Conservation (phyloP, 192 early-diverging fungal genomes). For the Linnemannia exigua region DNA sequence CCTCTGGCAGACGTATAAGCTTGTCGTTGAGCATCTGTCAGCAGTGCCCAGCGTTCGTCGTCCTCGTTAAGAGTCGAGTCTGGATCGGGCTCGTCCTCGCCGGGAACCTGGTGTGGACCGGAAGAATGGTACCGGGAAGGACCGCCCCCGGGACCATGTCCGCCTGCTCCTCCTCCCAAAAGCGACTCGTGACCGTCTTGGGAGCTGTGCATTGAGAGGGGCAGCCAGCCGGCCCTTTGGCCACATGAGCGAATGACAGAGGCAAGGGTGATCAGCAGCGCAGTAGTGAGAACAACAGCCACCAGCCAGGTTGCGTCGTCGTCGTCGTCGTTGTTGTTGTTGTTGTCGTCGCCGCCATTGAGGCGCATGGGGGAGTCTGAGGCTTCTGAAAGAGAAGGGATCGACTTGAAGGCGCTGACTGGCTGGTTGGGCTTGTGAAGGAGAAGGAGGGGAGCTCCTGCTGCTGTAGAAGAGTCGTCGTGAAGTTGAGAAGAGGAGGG, state of each 20-base stretch:
- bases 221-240: slow-evolving; percentile 52
- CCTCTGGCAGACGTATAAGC: slow-evolving; percentile 41
- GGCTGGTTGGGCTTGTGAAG: not conserved
- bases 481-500: not conserved
- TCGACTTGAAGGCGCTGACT: not conserved
- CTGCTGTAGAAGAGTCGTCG: not conserved
- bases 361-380: not conserved
- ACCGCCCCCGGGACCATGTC: not conserved
- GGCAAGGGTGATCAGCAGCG: slow-evolving; percentile 40
- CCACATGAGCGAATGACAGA: slow-evolving; percentile 54
- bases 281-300: slow-evolving; percentile 24
- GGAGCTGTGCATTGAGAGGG: slow-evolving; percentile 11
- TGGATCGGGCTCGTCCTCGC: slow-evolving; percentile 29
- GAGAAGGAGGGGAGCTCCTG: not conserved
- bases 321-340: slow-evolving; percentile 18
- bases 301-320: slow-evolving; percentile 39
- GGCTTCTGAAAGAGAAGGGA: not conserved
- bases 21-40: slow-evolving; percentile 42
- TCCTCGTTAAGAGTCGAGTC: slow-evolving; percentile 36
- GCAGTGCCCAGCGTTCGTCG: slow-evolving; percentile 27
- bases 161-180: not conserved
- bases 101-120: slow-evolving; percentile 36
- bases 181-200: slow-evolving; percentile 8
- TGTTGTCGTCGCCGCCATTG: not conserved
- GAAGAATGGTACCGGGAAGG: slow-evolving; percentile 20